Evolutionary conservation across 352 stramenopile species (phyloP).

Genomic region (Pythium sukuiense): DNA sequence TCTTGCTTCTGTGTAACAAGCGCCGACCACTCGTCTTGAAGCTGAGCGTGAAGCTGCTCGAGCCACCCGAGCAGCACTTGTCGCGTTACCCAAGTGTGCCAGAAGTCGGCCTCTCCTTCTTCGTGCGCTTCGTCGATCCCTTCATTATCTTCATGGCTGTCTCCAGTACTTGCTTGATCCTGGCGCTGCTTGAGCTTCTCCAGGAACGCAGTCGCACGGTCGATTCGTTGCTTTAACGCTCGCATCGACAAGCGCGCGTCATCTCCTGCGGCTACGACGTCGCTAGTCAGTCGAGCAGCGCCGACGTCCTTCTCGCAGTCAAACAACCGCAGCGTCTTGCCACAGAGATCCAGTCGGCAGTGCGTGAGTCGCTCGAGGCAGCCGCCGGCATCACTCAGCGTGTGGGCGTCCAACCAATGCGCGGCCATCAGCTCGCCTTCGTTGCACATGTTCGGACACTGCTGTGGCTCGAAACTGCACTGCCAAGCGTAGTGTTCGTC

Average conservation of each 20-base stretch:
- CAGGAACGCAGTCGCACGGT: conserved; percentile 13
- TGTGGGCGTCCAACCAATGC: conserved; percentile 50
- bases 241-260: conserved; percentile 13
- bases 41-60: background rate
- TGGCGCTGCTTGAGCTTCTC: conserved; percentile 12
- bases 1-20: conserved; percentile 16
- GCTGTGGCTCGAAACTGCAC: conserved; percentile 46
- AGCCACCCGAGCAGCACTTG: conserved; percentile 19
- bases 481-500: conserved; percentile 70
- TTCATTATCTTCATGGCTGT: background rate
- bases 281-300: background rate
- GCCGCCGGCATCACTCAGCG: conserved; percentile 42
- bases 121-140: conserved; percentile 1
- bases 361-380: conserved; percentile 38
- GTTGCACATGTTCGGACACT: conserved; percentile 38
- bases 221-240: conserved; percentile 14
- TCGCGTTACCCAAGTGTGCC: background rate
- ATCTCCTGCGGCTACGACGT: background rate
- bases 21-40: conserved; percentile 5
- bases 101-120: conserved; percentile 12
- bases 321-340: conserved; percentile 56
- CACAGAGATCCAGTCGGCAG: conserved; percentile 66
- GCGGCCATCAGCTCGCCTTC: conserved; percentile 21
- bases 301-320: conserved; percentile 20
- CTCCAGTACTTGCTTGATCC: background rate